Evolutionary conservation across 2,329 filamentous ascomycete species (phyloP), one percentile per base, ranked within the genome.

Genomic region (Akanthomyces dipterigenus): DNA sequence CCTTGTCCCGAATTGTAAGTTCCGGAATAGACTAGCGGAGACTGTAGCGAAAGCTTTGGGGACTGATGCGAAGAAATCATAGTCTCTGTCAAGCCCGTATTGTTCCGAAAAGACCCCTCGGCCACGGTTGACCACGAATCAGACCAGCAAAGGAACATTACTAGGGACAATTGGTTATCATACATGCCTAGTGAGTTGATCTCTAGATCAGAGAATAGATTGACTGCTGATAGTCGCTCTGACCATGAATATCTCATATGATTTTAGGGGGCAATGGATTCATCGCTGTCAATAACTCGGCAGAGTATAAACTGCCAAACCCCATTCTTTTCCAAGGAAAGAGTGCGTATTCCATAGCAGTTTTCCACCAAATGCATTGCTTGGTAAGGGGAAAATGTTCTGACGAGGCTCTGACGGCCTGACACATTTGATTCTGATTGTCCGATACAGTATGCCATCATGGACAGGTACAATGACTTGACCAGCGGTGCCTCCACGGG

Each of bases 381-480:
- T 24, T 53, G n/a, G 49, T 53, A 53, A 28, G 49, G n/a, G n/a
- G n/a, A n/a, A n/a, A n/a, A n/a, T n/a, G n/a, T n/a, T n/a, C n/a
- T n/a, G n/a, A n/a, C n/a, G n/a, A n/a, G n/a, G n/a, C n/a, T n/a
- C n/a, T n/a, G n/a, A n/a, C n/a, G n/a, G n/a, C n/a, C n/a, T n/a
- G n/a, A n/a, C n/a, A n/a, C n/a, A 31, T 9, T 31, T 31, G 4
- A 36, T 16, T 3, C n/a, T 51, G 12, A 50, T 3, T 9, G 16
- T 9, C 11, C 16, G 9, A n/a, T 16, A 1, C 14, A 53, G 49
- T 53, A 53, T 16, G 8, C 31, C 31, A 53, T 53, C 5, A 53
- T 53, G 49, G 20, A 53, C 20, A 36, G 31, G 38, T 53, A 53
- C 31, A 53, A 53, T n/a, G 49, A 24, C n/a, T 22, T 53, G 49